These are phyloP conservation scores for Syncephalis fuscata DNA, from an alignment of 371 early-diverging fungal genomes.

Conservation along the genomic window DNA sequence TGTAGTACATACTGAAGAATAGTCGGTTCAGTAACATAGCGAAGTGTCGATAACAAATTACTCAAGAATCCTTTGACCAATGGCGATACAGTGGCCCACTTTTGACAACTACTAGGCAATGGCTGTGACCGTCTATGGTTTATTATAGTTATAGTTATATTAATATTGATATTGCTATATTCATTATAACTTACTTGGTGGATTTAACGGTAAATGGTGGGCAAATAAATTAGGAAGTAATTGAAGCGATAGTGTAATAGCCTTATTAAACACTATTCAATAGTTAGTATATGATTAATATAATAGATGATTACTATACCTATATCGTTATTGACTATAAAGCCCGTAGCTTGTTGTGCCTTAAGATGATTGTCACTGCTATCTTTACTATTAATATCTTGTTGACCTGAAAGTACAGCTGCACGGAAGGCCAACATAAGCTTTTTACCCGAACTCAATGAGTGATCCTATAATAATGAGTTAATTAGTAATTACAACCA, in stretches of 20 bases:
- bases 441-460: conserved; percentile 38
- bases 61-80: conserved; percentile 64
- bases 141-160: too few relatives aligned
- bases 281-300: neutral
- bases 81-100: conserved; percentile 53
- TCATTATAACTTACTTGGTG: conserved; percentile 12
- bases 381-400: conserved; percentile 21
- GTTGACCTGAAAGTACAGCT: conserved; percentile 41
- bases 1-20: conserved; percentile 68
- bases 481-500: neutral
- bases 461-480: conserved; percentile 17
- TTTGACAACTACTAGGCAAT: conserved; percentile 7
- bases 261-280: conserved; percentile 52
- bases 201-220: conserved; percentile 24
- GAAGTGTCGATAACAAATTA: conserved; percentile 47
- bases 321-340: conserved; percentile 41
- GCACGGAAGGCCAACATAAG: conserved; percentile 69
- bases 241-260: conserved; percentile 42
- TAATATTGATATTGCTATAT: too few relatives aligned
- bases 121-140: neutral
- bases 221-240: conserved; percentile 32
- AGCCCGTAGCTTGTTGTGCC: conserved; percentile 22
- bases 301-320: neutral
- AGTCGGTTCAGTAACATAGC: conserved; percentile 56
- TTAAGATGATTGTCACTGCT: conserved; percentile 11